Percentiles rank a stretch among this genome's conserved stretches.
Conservation (phyloP, 2,329 filamentous ascomycete genomes). For the Chaetomium strumarium region DNA sequence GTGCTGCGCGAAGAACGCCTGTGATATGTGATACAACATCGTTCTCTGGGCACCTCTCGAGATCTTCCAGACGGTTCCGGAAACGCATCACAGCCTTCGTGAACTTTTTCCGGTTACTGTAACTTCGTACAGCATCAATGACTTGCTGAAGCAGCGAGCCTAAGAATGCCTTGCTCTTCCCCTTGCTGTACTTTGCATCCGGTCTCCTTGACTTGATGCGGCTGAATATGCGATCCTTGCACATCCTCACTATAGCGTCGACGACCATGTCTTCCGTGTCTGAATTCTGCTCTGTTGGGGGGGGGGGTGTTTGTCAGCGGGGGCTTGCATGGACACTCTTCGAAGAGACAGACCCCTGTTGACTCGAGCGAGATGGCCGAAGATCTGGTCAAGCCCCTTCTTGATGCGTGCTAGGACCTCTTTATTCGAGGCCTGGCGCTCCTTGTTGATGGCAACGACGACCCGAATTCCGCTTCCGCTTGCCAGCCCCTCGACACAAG, state of each 20-base stretch:
- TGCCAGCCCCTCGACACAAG: conserved; percentile 15
- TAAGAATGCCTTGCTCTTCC: neutral
- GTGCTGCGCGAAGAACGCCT: conserved; percentile 1
- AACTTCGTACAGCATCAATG: conserved; percentile 1
- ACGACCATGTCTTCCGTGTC: conserved; percentile 4
- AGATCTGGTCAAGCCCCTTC: conserved; percentile 14
- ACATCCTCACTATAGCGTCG: conserved; percentile 13
- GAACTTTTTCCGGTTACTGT: neutral
- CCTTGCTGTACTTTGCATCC: neutral
- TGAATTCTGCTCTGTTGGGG: neutral
- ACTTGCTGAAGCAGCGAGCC: neutral
- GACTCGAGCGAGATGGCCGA: conserved; percentile 8
- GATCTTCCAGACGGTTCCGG: neutral
- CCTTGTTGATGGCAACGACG: conserved; percentile 20
- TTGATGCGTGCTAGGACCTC: conserved; percentile 10
- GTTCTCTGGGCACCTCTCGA: conserved; percentile 8
- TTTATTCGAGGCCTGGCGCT: neutral
- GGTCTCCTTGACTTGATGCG: conserved; percentile 6
- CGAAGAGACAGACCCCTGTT: conserved; percentile 4
- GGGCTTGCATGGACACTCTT: neutral
- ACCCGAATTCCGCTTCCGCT: conserved; percentile 4
- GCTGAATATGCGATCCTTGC: conserved; percentile 11
- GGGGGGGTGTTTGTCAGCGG: neutral
- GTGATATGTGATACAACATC: neutral
- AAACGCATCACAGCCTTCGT: neutral